Evolutionary conservation across 495 filamentous ascomycete species (phyloP).

Genomic region (Lophiotrema nucula): DNA sequence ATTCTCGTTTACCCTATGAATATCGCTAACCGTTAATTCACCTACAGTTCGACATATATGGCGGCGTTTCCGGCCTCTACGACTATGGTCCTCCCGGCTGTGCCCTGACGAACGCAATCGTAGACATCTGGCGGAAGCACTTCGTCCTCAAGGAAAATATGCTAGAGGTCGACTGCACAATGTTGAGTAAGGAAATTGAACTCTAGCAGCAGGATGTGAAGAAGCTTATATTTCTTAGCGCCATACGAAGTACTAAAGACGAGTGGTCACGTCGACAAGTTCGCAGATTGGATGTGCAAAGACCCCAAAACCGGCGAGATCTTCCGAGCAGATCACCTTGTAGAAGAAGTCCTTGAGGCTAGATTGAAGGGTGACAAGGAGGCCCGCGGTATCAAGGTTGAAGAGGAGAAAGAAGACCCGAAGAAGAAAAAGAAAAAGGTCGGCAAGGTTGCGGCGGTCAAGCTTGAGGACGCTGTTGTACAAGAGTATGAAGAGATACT

Average conservation of each 20-base stretch:
- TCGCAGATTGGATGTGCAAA: conserved; percentile 99
- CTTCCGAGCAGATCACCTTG: conserved; percentile 90
- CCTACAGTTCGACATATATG: conserved; percentile 88
- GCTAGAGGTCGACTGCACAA: conserved; percentile 39
- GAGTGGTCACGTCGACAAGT: conserved; percentile 94
- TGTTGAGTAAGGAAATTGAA: not conserved
- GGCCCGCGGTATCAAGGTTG: conserved; percentile 60
- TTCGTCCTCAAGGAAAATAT: conserved; percentile 50
- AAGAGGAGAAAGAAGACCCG: conserved; percentile 42
- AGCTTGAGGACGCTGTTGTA: conserved; percentile 62
- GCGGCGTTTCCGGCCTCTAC: conserved; percentile 42
- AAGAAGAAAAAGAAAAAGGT: conserved; percentile 64
- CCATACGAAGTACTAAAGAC: conserved; percentile 93
- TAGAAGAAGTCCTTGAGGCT: conserved; percentile 85
- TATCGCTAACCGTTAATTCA: not conserved
- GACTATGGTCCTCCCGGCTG: conserved; percentile 49
- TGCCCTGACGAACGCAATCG: conserved; percentile 65
- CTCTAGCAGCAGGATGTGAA: too few species aligned
- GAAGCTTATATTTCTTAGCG: too few species aligned
- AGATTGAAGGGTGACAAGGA: conserved; percentile 65
- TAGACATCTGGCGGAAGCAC: conserved; percentile 83
- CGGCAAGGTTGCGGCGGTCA: conserved; percentile 56
- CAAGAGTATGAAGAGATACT: conserved; percentile 68
- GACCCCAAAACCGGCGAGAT: conserved; percentile 97
- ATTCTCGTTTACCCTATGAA: not conserved